Base-by-base conservation (phyloP, 345 rosid genomes). In the Syzygium aqueum region DNA sequence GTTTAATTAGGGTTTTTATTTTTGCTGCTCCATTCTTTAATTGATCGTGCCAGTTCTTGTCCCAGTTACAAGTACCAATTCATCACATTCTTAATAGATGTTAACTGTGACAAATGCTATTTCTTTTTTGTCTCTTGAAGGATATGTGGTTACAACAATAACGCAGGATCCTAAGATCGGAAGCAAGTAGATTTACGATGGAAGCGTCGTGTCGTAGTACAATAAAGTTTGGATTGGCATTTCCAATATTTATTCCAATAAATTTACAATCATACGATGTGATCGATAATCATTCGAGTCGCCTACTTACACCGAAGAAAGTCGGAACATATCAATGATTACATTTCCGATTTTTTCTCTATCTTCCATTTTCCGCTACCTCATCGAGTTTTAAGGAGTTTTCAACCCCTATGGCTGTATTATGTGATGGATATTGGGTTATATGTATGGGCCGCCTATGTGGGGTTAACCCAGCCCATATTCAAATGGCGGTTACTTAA, bases 131-230 rank as follows among this genome's bases (percentile, higher is more conserved):
- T 54, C 53, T 85, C 23, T 85, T 28, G 82, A 21, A 90, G 93
- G 88, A 56, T 88, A 88, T 87, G 88, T 83, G 1, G 85, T 93
- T 23, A 91, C 92, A 13, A 90, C 85, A 30, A 90, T 93, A 59
- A 82, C 86, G 59, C 92, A 89, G 59, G 93, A 93, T 82, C 93
- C 91, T n/a, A 92, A 91, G 57, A 85, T 89, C 50, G 22, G 27
- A 23, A 53, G 85, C 46, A 13, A 11, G 6, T 73, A 73, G 80
- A 73, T 22, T 17, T 22, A 33, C 27, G 1, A 19, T 3, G 6
- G 14, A 37, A 33, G 7, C 43, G 37, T 19, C 7, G 14, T 33
- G 3, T 33, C 7, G 2, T 8, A 7, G 25, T 11, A 73, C 6
- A 73, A 73, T 19, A 19, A 73, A 73, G 25, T 73, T 9, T 33